Evolutionary conservation across 2,329 filamentous ascomycete genomes (phyloP).

Genomic region (Lachnellula hyalina): DNA sequence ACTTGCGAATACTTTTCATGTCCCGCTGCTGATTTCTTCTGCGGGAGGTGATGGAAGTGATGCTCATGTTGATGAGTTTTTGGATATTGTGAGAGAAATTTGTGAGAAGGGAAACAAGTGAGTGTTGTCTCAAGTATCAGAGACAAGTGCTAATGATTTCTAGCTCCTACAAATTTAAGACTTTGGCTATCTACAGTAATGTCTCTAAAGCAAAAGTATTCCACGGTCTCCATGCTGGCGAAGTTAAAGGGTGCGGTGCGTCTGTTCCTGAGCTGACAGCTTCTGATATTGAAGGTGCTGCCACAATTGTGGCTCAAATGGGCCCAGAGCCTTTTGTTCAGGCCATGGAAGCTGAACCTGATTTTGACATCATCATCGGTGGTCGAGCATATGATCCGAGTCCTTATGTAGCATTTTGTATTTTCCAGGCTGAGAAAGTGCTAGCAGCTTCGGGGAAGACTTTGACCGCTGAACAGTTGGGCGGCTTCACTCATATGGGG

Average conservation of each 20-base stretch:
- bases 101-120: conserved; percentile 21
- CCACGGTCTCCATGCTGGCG: conserved; percentile 27
- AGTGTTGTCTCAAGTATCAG: background rate
- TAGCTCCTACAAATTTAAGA: conserved; percentile 27
- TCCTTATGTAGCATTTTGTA: conserved; percentile 36
- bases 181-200: conserved; percentile 35
- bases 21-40: conserved; percentile 40
- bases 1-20: conserved; percentile 30
- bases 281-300: conserved; percentile 34
- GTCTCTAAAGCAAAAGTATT: conserved; percentile 34
- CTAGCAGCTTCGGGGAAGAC: conserved; percentile 5
- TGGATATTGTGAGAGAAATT: conserved; percentile 36
- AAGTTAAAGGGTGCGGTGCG: conserved; percentile 35
- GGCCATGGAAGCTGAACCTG: conserved; percentile 36
- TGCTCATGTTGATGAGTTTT: conserved; percentile 38
- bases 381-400: conserved; percentile 37
- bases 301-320: conserved; percentile 41
- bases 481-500: conserved; percentile 45
- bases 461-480: conserved; percentile 18
- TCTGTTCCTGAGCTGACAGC: conserved; percentile 37
- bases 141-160: background rate
- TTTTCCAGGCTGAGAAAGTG: conserved; percentile 27
- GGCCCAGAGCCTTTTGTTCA: conserved; percentile 41
- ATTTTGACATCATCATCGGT: conserved; percentile 37
- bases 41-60: conserved; percentile 45